Conservation (phyloP, 768 basidiomycete genomes). For the Artomyces pyxidatus region DNA sequence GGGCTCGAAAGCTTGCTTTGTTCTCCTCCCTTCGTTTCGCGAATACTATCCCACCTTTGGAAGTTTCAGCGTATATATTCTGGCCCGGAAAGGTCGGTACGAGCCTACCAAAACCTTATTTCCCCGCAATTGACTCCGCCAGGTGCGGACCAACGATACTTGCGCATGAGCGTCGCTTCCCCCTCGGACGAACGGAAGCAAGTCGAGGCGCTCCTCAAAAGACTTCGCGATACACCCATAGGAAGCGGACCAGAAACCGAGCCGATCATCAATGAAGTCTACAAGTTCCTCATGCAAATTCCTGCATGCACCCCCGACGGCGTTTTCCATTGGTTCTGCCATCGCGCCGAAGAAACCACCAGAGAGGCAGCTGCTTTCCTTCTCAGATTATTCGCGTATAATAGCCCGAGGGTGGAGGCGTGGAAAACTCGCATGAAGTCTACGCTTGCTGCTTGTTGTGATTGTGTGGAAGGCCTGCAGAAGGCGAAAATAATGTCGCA, state of each 20-base stretch:
- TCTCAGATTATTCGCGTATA: conserved; percentile 75
- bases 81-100: too few relatives aligned
- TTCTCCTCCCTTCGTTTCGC: too few relatives aligned
- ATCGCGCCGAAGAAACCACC: conserved; percentile 44
- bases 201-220: conserved; percentile 42
- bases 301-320: conserved; percentile 22
- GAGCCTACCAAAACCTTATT: too few relatives aligned
- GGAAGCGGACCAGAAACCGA: conserved; percentile 42
- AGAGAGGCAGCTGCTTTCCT: conserved; percentile 72
- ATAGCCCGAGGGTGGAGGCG: conserved; percentile 42
- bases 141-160: too few relatives aligned
- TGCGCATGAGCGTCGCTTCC: not conserved
- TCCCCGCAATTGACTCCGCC: too few relatives aligned
- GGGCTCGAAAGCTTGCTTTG: too few relatives aligned
- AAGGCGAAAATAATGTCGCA: conserved; percentile 56
- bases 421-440: conserved; percentile 55
- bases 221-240: conserved; percentile 51
- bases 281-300: conserved; percentile 44
- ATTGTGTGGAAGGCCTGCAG: conserved; percentile 63
- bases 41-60: too few relatives aligned
- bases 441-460: conserved; percentile 56
- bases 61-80: too few relatives aligned
- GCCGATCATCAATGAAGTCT: conserved; percentile 40
- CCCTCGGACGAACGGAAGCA: conserved; percentile 12
- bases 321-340: conserved; percentile 76